Evolutionary conservation across 345 rosid species (phyloP).

Genomic region (Pistacia integerrima): DNA sequence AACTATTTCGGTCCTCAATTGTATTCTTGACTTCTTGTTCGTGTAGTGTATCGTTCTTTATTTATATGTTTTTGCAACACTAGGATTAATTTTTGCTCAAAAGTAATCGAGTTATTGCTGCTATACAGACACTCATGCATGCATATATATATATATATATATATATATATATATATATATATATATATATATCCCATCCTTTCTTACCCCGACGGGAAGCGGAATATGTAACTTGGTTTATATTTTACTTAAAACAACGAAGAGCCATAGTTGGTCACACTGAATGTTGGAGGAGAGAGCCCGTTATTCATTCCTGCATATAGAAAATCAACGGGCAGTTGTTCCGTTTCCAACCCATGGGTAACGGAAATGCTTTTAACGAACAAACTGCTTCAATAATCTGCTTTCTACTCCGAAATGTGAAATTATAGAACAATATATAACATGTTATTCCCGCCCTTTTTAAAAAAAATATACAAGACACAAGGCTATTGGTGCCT

Average conservation of each 20-base stretch:
- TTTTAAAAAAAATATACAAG: slow-evolving; percentile 36
- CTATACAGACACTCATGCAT: too few species aligned
- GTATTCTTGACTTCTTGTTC: too few species aligned
- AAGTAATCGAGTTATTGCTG: background rate
- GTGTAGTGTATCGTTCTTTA: background rate
- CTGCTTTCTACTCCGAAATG: slow-evolving; percentile 20
- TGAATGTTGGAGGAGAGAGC: background rate
- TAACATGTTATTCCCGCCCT: slow-evolving; percentile 35
- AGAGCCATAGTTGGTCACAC: too few species aligned
- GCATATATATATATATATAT: too few species aligned
- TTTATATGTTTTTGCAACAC: background rate
- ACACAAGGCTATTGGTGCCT: slow-evolving; percentile 30
- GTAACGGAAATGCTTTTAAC: background rate
- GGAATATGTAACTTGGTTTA: too few species aligned
- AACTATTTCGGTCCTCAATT: background rate
- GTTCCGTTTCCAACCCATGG: background rate
- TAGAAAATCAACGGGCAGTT: background rate
- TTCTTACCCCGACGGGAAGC: background rate
- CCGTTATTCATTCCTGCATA: background rate
- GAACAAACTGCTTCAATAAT: background rate
- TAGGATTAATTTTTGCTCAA: background rate
- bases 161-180: too few species aligned
- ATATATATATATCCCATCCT: too few species aligned
- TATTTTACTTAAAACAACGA: too few species aligned
- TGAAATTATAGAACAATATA: slow-evolving; percentile 29